Evolutionary conservation across 768 basidiomycete genomes (phyloP), one percentile per base, ranked within the genome.

Genomic region (Lactarius deliciosus): DNA sequence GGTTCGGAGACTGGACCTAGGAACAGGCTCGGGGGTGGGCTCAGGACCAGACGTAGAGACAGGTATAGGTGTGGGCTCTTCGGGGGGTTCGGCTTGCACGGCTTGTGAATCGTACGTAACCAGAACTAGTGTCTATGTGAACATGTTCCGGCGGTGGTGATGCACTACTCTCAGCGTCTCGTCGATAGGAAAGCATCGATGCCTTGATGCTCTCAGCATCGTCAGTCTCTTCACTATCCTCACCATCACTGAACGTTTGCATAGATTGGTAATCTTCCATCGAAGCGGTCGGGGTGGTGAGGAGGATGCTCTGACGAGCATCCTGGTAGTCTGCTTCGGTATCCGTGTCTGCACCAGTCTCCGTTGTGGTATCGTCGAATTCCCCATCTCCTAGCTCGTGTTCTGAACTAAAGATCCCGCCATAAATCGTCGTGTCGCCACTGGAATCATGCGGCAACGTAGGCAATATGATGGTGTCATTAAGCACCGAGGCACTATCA

Each of bases 281-380:
- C 5, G 89, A 89, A 65, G 83, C 83, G 4, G 85, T 86, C 4
- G 92, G 90, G 1, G 86, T 87, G 75, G 85, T 81, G 70, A 84
- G 79, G 13, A 78, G 78, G 30, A 85, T 75, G 45, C 82, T 92
- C 73, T 88, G 86, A 55, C 87, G 79, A 2, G 94, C 86, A 68
- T 96, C 94, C 1, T 88, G 81, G 71, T 91, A 94, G 65, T 92
- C 90, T 40, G 74, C 76, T 53, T 91, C 90, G 0, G 86, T 86
- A 65, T 89, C 89, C 0, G 85, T 84, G 59, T 86, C 89, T 1
- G 82, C 82, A 53, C 87, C 90, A 0, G 87, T 88, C 77, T 88
- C 87, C 13, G 84, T 86, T 61, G 62, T 79, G 41, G 64, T 75
- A 54, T 81, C 82, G 61, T 81, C 78, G 4, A 77, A 66, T 53